These are phyloP conservation scores for Angophora floribunda DNA, from an alignment of 345 rosid genomes.

Conservation along the genomic window DNA sequence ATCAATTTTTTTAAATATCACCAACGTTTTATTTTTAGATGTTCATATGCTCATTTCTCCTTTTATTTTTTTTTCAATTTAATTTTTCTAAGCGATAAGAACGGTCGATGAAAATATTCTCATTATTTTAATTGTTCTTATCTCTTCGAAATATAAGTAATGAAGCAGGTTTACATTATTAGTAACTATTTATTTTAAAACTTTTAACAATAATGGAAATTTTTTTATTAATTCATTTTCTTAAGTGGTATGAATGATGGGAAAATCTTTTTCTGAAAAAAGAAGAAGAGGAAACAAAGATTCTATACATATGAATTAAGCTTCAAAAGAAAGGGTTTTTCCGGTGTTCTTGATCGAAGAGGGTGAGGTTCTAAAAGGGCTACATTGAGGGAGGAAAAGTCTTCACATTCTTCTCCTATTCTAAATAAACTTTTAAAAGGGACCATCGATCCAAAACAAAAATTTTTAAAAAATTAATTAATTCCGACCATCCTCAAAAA, in stretches of 20 bases:
- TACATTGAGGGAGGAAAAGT: not conserved
- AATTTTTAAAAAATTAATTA: not conserved
- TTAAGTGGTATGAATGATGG: not conserved
- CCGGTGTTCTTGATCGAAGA: not conserved
- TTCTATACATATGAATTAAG: not conserved
- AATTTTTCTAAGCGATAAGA: not conserved
- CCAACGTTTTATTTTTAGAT: not conserved
- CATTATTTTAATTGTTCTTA: not conserved
- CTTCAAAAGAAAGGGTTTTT: not conserved
- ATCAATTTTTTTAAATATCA: not conserved
- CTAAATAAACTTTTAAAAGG: not conserved
- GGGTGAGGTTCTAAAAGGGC: not conserved
- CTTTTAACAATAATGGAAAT: rapidly evolving
- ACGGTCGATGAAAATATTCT: not conserved
- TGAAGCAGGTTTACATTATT: not conserved
- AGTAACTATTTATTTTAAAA: no score
- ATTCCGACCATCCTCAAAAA: not conserved
- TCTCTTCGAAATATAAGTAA: not conserved
- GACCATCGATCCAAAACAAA: not conserved
- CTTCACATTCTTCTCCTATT: not conserved
- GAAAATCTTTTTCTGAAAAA: not conserved
- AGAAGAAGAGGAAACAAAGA: not conserved
- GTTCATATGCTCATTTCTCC: not conserved
- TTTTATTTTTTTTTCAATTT: not conserved
- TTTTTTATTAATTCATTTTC: not conserved